These are phyloP conservation scores for Diplogelasinospora grovesii DNA, from an alignment of 495 filamentous ascomycete genomes.

Conservation along the genomic window DNA sequence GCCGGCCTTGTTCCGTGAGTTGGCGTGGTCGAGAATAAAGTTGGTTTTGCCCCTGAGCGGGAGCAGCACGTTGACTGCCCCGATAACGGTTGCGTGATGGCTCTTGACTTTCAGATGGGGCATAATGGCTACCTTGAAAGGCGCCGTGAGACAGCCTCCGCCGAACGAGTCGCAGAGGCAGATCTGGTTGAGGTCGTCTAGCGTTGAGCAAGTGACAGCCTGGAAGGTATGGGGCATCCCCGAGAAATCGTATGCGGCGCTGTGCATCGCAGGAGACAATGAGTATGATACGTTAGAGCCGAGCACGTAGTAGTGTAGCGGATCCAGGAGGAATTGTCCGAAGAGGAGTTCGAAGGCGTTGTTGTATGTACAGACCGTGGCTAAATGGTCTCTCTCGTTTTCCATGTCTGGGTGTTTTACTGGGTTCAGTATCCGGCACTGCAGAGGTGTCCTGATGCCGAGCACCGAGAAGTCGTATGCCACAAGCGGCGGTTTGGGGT, in stretches of 20 bases:
- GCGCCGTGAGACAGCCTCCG: conserved; percentile 64
- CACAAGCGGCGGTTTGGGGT: conserved; percentile 54
- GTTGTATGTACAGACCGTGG: conserved; percentile 36
- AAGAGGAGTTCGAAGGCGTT: conserved; percentile 49
- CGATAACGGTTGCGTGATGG: conserved; percentile 71
- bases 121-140: conserved; percentile 70
- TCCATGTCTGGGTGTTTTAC: conserved; percentile 62
- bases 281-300: conserved; percentile 70
- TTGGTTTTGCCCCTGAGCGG: conserved; percentile 56
- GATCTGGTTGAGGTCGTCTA: conserved; percentile 58
- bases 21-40: conserved; percentile 58
- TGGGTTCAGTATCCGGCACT: conserved; percentile 60
- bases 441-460: conserved; percentile 60
- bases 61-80: conserved; percentile 76
- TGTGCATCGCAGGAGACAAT: conserved; percentile 74
- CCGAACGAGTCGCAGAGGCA: conserved; percentile 62
- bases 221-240: conserved; percentile 69
- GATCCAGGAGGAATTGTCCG: conserved; percentile 52
- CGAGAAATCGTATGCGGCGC: conserved; percentile 62
- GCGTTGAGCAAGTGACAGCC: conserved; percentile 54
- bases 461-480: conserved; percentile 66
- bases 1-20: conserved; percentile 59
- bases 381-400: conserved; percentile 38
- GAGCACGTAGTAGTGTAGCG: conserved; percentile 67
- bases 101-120: conserved; percentile 61